phyloP scores from a whole-genome alignment of 148 eudicot genomes.

The Pouteria glomerata region DNA sequence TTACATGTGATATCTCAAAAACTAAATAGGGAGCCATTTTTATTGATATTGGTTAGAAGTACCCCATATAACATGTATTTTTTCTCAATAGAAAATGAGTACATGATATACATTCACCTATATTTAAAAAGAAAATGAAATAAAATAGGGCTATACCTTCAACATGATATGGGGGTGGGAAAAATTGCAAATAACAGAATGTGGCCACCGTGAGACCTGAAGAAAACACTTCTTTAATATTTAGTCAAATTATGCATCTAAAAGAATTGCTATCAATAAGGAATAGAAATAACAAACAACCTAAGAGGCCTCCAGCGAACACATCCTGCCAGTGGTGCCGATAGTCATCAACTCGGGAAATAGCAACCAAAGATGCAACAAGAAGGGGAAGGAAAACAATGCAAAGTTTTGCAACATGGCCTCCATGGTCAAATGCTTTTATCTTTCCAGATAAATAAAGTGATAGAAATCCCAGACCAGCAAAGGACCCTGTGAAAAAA shows the following conservation, averaged over 20 bases:
- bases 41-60: neutral
- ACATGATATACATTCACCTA: neutral
- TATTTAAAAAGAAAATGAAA: neutral
- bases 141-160: conserved; percentile 15
- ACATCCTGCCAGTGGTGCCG: conserved; percentile 56
- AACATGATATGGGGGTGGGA: conserved; percentile 23
- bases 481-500: conserved; percentile 32
- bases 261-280: neutral
- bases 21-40: neutral
- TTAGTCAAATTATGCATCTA: neutral
- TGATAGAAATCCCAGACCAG: conserved; percentile 46
- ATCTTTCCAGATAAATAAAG: conserved; percentile 46
- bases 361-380: conserved; percentile 35
- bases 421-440: conserved; percentile 35
- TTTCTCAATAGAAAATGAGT: neutral
- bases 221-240: neutral
- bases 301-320: conserved; percentile 43
- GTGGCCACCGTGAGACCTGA: conserved; percentile 22
- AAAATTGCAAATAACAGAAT: conserved; percentile 29
- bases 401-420: conserved; percentile 42
- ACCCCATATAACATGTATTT: neutral
- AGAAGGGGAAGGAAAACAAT: conserved; percentile 38
- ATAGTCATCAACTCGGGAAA: conserved; percentile 49
- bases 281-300: conserved; percentile 11
- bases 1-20: neutral